Conservation (phyloP, 768 basidiomycete species). For the Panaeolus papilionaceus region DNA sequence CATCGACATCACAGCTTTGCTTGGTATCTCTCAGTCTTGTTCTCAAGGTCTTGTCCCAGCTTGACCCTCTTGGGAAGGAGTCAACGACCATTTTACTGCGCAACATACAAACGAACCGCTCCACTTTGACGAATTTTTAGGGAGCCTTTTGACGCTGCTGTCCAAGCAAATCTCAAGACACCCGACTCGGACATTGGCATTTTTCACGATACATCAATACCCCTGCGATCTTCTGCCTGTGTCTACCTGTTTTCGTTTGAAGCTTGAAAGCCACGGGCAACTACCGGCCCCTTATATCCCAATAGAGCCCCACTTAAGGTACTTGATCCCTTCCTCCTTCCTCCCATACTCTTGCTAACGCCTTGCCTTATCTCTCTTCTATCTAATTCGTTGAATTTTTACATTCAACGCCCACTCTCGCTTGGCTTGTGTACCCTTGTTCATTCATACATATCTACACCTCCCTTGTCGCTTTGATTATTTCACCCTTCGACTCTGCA, state of each 20-base stretch:
- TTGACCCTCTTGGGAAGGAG: background rate
- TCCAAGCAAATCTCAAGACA: background rate
- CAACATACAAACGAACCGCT: background rate
- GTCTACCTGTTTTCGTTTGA: background rate
- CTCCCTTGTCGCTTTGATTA: background rate
- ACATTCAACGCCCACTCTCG: slow-evolving; percentile 2
- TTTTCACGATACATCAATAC: slow-evolving; percentile 1
- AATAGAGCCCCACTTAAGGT: background rate
- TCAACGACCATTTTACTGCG: background rate
- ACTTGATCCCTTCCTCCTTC: background rate
- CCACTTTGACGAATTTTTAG: background rate
- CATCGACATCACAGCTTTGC: background rate
- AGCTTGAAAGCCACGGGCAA: background rate
- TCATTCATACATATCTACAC: background rate
- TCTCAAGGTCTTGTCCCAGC: background rate
- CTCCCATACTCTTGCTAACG: background rate
- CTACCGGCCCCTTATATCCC: background rate
- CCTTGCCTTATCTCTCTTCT: background rate
- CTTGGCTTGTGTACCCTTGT: background rate
- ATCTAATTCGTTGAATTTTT: background rate
- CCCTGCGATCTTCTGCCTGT: background rate
- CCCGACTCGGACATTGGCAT: background rate
- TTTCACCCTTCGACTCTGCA: background rate
- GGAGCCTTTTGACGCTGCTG: slow-evolving; percentile 3
- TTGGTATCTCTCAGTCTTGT: slow-evolving; percentile 7